A percentile compares a stretch with the other conserved stretches of the same genome.
phyloP scores from a whole-genome alignment of 1,284 basidiomycete species.

The Gomphus bonarii region DNA sequence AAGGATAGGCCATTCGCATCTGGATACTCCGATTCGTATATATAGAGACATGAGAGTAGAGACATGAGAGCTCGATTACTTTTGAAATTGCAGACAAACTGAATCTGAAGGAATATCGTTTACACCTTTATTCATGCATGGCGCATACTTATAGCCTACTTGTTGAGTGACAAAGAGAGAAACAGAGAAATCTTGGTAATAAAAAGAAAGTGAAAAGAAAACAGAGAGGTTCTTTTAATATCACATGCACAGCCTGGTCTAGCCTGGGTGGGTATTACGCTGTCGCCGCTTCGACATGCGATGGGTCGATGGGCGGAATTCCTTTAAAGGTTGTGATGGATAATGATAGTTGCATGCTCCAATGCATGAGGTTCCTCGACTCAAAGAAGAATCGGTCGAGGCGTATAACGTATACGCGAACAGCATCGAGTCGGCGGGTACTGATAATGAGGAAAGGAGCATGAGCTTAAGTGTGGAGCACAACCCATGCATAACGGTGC shows the following conservation, averaged over 20 bases:
- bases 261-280: constrained; percentile 1
- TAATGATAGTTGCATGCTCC: background rate
- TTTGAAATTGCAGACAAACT: too few relatives aligned
- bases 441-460: background rate
- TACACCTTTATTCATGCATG: background rate
- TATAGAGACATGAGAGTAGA: too few relatives aligned
- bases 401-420: background rate
- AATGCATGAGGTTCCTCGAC: background rate
- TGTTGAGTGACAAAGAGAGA: background rate
- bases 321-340: background rate
- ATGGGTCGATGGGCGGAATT: background rate
- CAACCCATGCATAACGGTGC: background rate
- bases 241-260: background rate
- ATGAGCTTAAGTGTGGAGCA: background rate
- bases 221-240: constrained; percentile 38
- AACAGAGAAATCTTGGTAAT: background rate
- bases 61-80: too few relatives aligned
- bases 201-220: constrained; percentile 12
- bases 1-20: too few relatives aligned
- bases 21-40: too few relatives aligned
- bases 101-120: background rate
- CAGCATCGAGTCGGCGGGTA: background rate
- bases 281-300: background rate
- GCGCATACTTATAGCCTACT: background rate
- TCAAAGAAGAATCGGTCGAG: background rate